Base-by-base conservation (phyloP, 805 yeast genomes). In the Saccharomycopsis vini region DNA sequence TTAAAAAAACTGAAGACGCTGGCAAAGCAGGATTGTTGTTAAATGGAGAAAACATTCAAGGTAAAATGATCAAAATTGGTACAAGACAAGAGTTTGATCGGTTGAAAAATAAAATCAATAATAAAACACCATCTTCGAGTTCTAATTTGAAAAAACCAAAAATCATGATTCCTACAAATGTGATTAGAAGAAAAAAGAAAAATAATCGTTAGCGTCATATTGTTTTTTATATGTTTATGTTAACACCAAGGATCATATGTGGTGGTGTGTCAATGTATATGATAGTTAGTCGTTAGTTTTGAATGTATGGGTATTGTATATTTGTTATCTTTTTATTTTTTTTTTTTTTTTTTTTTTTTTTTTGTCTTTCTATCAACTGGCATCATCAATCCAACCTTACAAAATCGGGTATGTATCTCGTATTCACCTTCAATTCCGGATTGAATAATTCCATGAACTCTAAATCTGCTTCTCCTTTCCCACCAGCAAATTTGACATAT, bases 381-480 rank as follows among this genome's bases (percentile, higher is more conserved):
- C 7, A 26, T 26, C 29, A 26, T 20, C 36, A 42, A 22, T 44
- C 47, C 5, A 47, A 40, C 37, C 64, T 56, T 19, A 80, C 79
- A 70, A 86, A 88, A 13, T 67, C 72, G 1, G 95, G 95, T 31
- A 72, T 66, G 45, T 67, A 65, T 13, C 52, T 54, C 31, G 61
- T 61, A 50, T 75, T 73, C 23, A 76, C 69, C 47, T 58, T 59
- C 38, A 86, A 56, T 9, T 66, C 67, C 2, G 87, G 83, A 54
- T 79, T 77, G 71, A 85, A 89, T 57, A 77, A 67, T 60, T 92
- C 96, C 45, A 90, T 85, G 52, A 84, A 86, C 60, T 87, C 95
- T 56, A 89, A 69, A 62, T 90, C 98, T 43, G 80, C 82, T 54
- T 86, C 96, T 20, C 90, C 92, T 62, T 90, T 90, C 6, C 95